These are phyloP conservation scores for Salix purpurea DNA, from an alignment of 345 rosid species.

Conservation along the genomic window DNA sequence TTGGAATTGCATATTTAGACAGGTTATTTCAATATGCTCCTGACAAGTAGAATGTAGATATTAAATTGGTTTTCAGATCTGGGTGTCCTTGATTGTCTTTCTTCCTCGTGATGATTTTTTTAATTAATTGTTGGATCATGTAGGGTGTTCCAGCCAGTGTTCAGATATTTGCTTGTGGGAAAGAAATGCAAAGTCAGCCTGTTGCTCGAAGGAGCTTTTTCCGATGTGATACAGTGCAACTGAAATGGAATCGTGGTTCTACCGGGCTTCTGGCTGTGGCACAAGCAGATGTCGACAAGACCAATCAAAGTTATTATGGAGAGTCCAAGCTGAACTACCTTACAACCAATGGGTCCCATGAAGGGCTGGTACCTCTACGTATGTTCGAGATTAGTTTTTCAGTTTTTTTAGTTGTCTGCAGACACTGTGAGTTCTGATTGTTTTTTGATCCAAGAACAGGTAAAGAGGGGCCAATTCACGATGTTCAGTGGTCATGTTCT, in stretches of 20 bases:
- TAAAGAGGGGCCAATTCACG: constrained; percentile 96
- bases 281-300: constrained; percentile 93
- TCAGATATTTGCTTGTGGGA: constrained; percentile 70
- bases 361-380: constrained; percentile 90
- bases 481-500: constrained; percentile 91
- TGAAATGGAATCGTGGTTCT: constrained; percentile 80
- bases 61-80: background rate
- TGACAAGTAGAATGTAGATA: background rate
- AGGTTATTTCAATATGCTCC: background rate
- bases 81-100: background rate
- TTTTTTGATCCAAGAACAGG: constrained; percentile 46
- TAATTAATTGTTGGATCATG: constrained; percentile 10
- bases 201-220: constrained; percentile 80
- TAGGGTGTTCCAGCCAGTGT: constrained; percentile 92
- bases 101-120: background rate
- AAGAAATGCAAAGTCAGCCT: constrained; percentile 67
- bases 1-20: background rate
- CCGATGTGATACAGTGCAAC: constrained; percentile 78
- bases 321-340: constrained; percentile 87
- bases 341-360: constrained; percentile 76
- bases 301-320: constrained; percentile 95
- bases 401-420: background rate
- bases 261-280: constrained; percentile 81
- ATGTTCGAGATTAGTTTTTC: constrained; percentile 32
- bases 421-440: constrained; percentile 25